phyloP scores from a whole-genome alignment of 139 green algal genomes.

The Parachlorella kessleri region DNA sequence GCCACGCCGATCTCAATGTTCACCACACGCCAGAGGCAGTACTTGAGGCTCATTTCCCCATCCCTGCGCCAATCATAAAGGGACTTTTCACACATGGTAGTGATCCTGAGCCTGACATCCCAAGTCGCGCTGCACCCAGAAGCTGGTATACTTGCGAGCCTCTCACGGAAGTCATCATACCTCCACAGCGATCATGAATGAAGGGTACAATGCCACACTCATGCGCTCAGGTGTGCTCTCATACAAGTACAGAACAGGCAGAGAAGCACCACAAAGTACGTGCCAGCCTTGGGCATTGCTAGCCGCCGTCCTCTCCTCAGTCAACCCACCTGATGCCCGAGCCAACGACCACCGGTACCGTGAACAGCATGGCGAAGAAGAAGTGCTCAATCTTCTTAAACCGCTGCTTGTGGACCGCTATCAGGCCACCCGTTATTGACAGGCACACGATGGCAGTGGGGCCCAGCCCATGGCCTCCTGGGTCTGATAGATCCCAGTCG shows the following conservation, averaged over 20 bases:
- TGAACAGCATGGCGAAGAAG: conserved; percentile 8
- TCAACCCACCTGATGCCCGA: conserved; percentile 8
- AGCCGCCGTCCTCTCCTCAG: too few relatives aligned
- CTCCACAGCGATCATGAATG: too few relatives aligned
- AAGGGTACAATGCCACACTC: too few relatives aligned
- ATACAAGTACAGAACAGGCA: too few relatives aligned
- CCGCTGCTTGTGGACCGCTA: conserved; percentile 14
- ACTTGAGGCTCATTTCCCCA: neutral
- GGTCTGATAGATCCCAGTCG: neutral
- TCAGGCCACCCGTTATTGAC: neutral
- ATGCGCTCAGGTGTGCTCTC: too few relatives aligned
- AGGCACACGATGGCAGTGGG: neutral
- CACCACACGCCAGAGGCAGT: neutral
- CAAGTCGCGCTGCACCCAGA: too few relatives aligned
- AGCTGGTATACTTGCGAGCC: neutral
- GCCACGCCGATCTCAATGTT: neutral
- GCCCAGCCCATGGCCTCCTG: neutral
- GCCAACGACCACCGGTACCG: conserved; percentile 22
- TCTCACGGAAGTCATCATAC: too few relatives aligned
- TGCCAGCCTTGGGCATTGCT: too few relatives aligned
- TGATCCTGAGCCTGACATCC: too few relatives aligned
- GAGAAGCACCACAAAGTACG: too few relatives aligned
- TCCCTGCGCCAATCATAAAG: neutral
- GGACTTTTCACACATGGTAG: neutral
- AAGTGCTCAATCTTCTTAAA: conserved; percentile 9